Evolutionary conservation across 345 rosid genomes (phyloP), one percentile per base, ranked within the genome.

Genomic region (Aurinia saxatilis): DNA sequence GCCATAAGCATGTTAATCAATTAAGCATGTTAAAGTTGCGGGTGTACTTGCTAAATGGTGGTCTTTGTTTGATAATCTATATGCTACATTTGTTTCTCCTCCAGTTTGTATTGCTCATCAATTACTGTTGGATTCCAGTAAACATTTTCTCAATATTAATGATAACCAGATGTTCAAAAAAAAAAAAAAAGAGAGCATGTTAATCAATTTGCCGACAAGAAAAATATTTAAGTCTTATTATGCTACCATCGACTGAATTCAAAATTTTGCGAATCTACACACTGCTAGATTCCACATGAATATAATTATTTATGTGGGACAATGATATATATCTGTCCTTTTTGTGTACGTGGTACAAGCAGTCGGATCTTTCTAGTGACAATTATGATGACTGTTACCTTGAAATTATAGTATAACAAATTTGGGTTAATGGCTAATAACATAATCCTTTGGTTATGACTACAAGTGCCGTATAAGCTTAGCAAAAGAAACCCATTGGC

Each of bases 281-380:
- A 37, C 12, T n/a, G 6, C 13, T 14, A 2, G 41, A 14, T 21
- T 58, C 72, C 31, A 67, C 65, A 31, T 39, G 45, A 58, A 49
- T n/a, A 10, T 39, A 5, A 31, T 21, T 39, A 14, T 15, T 31
- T 42, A 29, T 10, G 12, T 10, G 27, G 31, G 59, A 50, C 14
- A 66, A 14, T 41, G 60, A 59, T 41, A 21, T 68, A 41, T 25
- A 59, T 42, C 53, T 50, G 54, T 68, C 67, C 42, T 9, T 58
- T 48, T 31, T 19, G 65, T 33, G 45, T 39, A 41, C 47, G 38
- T 15, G 13, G 40, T 50, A 6, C 21, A 50, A 50, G 53, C 53
- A 41, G 41, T 19, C 11, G 12, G 60, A 50, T 33, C 45, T 33
- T 27, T 33, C 38, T 21, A 1, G 38, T 11, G 36, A 50, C 8